Base-by-base conservation (phyloP, 768 basidiomycete genomes). In the Boletus sp. region DNA sequence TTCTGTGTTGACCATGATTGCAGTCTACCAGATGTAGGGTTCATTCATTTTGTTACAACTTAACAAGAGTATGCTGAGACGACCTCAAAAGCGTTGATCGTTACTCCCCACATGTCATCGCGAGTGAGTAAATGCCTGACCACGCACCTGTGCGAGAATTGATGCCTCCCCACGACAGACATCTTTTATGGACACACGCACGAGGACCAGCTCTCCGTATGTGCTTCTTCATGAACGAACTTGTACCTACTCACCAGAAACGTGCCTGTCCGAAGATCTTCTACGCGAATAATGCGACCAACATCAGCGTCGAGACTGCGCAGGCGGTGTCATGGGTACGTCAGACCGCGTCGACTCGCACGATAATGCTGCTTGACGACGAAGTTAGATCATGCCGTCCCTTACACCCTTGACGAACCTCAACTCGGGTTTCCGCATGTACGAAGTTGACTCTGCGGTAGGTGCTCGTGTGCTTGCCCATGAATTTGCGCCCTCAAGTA, bases 151-250 rank as follows among this genome's bases (percentile, higher is more conserved):
- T 40, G 25, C 5, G 4, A 17, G 41, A 15, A 40, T 21, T 56
- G 14, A 56, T 9, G 17, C 1, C 40, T n/a, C 53, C 7, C 21
- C 6, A 41, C 14, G 21, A 51, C 34, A 83, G 85, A 80, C 55
- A 79, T 88, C 19, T 87, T 88, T 73, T 88, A 74, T 57, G 87
- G 88, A 19, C 88, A 89, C 60, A 83, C 83, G 0, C 87, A 88
- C 57, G 84, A 88, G 63, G 87, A 88, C 66, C 77, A 86, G 62
- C 66, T 87, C 43, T 80, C 78, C 40, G 85, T 86, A 56, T 19
- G 67, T 59, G 25, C 29, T 37, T 21, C 10, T 15, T 29, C 17
- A 27, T 32, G 23, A 15, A 1, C 17, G n/a, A n/a, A n/a, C n/a
- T 30, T 27, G 14, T 7, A 7, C 35, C 3, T 13, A 7, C 37